Evolutionary conservation across 371 early-diverging fungal genomes (phyloP).

Genomic region (Funneliformis caledonium): DNA sequence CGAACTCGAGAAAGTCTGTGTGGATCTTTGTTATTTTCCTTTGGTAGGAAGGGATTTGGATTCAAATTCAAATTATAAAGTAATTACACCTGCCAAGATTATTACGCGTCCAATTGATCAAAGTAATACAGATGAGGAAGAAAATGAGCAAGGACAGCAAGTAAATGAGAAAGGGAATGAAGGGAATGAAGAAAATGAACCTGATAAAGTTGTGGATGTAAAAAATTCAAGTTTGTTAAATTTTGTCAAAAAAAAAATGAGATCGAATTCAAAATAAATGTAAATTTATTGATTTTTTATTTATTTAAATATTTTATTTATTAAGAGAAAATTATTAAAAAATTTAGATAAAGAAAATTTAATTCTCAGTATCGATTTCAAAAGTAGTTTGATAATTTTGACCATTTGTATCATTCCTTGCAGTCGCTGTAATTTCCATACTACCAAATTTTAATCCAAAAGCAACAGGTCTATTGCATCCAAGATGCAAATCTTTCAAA

Average conservation of each 20-base stretch:
- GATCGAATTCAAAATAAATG: no score
- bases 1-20: neutral
- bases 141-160: neutral
- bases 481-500: conserved; percentile 10
- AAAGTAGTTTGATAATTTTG: conserved; percentile 17
- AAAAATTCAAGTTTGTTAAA: no score
- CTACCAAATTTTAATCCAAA: conserved; percentile 14
- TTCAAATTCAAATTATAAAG: neutral
- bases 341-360: no score
- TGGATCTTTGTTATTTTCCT: conserved; percentile 24
- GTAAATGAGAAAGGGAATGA: no score
- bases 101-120: neutral
- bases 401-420: neutral
- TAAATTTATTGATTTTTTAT: no score
- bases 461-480: neutral
- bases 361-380: neutral
- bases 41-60: conserved; percentile 1
- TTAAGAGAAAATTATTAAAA: no score
- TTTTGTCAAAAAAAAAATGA: no score
- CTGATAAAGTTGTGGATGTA: no score
- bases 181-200: no score
- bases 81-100: neutral
- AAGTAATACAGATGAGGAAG: neutral
- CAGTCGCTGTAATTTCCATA: conserved; percentile 31
- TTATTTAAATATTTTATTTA: no score